These are phyloP conservation scores for Clausena lansium DNA, from an alignment of 345 rosid species.

Conservation along the genomic window DNA sequence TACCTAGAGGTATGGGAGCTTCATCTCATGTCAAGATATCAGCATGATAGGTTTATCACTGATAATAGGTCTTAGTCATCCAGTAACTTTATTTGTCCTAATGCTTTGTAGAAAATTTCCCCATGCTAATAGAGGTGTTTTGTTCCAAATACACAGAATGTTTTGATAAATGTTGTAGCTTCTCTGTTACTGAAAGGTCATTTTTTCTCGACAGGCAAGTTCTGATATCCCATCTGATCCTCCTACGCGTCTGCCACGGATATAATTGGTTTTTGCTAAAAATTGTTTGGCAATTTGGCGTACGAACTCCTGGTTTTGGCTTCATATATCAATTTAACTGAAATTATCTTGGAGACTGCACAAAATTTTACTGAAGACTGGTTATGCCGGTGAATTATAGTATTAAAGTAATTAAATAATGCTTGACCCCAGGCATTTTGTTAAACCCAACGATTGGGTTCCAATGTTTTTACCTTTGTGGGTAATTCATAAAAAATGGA, in stretches of 20 bases:
- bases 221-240: conserved; percentile 53
- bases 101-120: not conserved
- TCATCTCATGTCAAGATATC: not conserved
- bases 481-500: not conserved
- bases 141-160: not conserved
- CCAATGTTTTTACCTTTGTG: not conserved
- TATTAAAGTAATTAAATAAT: not conserved
- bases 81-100: not conserved
- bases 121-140: not conserved
- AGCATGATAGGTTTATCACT: not conserved
- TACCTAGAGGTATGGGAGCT: conserved; percentile 62
- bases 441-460: not conserved
- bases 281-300: not conserved
- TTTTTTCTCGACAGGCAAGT: conserved; percentile 44
- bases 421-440: not conserved
- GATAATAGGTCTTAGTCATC: not conserved
- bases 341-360: not conserved
- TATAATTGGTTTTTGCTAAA: conserved; percentile 18
- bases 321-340: not conserved
- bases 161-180: not conserved
- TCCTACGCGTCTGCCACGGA: conserved; percentile 45
- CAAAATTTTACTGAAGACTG: not conserved
- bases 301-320: not conserved
- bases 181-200: not conserved
- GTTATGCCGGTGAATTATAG: not conserved